Evolutionary conservation across 1,284 basidiomycete genomes (phyloP).

Genomic region (Trametes polyzona): DNA sequence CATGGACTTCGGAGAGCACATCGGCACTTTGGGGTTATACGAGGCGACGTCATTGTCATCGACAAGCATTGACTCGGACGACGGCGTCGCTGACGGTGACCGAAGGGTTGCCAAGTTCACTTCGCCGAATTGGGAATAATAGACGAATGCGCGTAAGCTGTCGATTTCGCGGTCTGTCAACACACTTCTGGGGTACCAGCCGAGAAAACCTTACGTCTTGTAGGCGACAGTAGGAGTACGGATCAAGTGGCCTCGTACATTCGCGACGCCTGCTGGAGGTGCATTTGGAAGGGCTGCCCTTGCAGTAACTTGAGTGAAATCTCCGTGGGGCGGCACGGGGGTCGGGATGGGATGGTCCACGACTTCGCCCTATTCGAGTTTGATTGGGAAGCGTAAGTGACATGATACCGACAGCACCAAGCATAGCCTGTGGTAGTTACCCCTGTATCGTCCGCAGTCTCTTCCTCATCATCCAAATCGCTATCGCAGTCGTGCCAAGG

Average conservation of each 20-base stretch:
- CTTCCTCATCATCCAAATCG: neutral
- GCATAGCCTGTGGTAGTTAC: neutral
- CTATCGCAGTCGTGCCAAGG: neutral
- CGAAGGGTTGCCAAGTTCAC: neutral
- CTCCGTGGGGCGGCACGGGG: too few species aligned
- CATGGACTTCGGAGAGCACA: conserved; percentile 29
- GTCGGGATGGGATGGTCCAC: too few species aligned
- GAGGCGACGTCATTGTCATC: neutral
- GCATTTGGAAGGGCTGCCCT: neutral
- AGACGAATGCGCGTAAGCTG: neutral
- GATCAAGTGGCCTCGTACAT: neutral
- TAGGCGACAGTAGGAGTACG: neutral
- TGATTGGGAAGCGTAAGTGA: too few species aligned
- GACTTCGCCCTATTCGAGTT: too few species aligned
- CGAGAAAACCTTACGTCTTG: neutral
- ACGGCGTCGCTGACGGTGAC: neutral
- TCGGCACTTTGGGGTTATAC: neutral
- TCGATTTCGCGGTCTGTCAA: neutral
- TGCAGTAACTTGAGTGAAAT: neutral
- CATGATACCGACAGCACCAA: neutral
- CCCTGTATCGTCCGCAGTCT: neutral
- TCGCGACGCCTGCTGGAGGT: too few species aligned
- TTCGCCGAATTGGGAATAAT: neutral
- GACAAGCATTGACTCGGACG: neutral
- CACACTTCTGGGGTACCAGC: neutral